Conservation (phyloP, 306 rosid genomes). For the Gillenia trifoliata region DNA sequence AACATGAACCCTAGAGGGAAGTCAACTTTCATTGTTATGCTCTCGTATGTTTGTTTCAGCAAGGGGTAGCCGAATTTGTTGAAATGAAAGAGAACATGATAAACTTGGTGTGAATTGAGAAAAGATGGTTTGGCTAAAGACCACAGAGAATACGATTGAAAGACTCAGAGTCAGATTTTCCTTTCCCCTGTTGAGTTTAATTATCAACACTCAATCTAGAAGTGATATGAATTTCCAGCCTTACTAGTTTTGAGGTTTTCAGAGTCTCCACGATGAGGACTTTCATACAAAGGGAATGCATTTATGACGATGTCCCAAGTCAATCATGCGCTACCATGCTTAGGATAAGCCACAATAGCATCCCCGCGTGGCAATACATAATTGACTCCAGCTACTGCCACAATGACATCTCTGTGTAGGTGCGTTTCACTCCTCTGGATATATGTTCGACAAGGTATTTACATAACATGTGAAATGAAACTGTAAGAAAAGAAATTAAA, state of each 20-base stretch:
- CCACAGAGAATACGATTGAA: background rate
- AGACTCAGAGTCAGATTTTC: background rate
- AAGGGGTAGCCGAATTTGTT: slow-evolving; percentile 7
- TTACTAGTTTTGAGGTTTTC: background rate
- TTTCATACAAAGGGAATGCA: background rate
- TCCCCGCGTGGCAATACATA: background rate
- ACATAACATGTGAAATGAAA: background rate
- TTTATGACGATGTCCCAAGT: too few species aligned
- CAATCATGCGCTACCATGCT: background rate
- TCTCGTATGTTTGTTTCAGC: background rate
- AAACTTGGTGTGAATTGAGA: background rate
- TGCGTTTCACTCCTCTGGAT: background rate
- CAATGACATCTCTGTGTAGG: background rate
- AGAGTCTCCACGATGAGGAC: background rate
- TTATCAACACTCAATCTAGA: background rate
- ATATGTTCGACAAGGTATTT: background rate
- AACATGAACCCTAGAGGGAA: background rate
- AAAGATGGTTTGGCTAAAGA: background rate
- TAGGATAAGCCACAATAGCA: background rate
- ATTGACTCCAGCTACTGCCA: background rate
- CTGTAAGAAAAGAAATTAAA: background rate
- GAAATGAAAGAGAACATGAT: background rate
- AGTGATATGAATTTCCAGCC: background rate
- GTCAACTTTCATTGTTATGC: background rate
- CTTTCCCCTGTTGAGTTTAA: background rate